Conservation (phyloP, 1,284 basidiomycete genomes). For the Cryptococcus sp. region DNA sequence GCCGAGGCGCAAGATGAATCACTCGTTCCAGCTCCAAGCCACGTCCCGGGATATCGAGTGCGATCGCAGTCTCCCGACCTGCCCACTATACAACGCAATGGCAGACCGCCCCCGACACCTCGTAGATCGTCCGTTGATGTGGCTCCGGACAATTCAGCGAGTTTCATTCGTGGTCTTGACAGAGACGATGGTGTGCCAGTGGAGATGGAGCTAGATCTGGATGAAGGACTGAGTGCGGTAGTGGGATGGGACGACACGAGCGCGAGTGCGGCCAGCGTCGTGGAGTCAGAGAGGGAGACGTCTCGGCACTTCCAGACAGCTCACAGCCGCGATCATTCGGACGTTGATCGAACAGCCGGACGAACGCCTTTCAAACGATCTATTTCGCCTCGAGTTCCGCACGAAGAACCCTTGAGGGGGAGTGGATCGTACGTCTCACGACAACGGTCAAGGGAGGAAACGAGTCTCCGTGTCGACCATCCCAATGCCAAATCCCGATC, state of each 20-base stretch:
- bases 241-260: conserved; percentile 13
- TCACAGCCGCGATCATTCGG: too few species aligned
- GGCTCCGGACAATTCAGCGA: conserved; percentile 31
- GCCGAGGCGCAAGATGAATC: background rate
- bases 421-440: too few species aligned
- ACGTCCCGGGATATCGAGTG: background rate
- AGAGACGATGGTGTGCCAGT: conserved; percentile 2
- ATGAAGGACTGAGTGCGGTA: conserved; percentile 24
- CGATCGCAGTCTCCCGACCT: background rate
- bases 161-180: conserved; percentile 35
- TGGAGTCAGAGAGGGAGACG: background rate
- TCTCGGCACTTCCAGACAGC: too few species aligned
- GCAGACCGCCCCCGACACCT: conserved; percentile 20
- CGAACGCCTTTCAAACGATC: too few species aligned
- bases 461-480: too few species aligned
- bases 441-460: too few species aligned
- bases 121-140: conserved; percentile 29
- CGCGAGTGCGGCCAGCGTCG: conserved; percentile 10
- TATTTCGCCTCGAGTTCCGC: too few species aligned
- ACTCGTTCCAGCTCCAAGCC: background rate
- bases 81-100: conserved; percentile 7
- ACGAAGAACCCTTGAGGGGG: too few species aligned
- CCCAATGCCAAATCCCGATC: too few species aligned
- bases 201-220: conserved; percentile 43
- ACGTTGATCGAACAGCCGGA: too few species aligned